Base-by-base conservation (phyloP, 2,329 filamentous ascomycete genomes). In the Verruconis gallopava region DNA sequence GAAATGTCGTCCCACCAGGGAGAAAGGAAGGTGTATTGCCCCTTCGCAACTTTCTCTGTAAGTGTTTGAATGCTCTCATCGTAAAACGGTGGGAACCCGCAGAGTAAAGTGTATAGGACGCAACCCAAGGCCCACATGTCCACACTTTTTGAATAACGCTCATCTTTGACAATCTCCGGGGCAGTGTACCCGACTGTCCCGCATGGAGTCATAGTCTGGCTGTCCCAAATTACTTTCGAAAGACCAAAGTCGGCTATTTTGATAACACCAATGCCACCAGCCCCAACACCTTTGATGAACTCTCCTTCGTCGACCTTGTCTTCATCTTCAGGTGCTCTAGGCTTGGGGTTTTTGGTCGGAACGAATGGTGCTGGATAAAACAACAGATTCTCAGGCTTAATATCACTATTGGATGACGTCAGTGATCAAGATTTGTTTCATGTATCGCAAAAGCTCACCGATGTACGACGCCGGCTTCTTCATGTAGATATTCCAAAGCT, bases 1-100 rank as follows among this genome's bases (percentile, higher is more conserved):
- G 89, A 95, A 47, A 98, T 96, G 45, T 95, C 88, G 51, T 98
- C 91, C 91, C 91, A 98, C 91, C 91, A 98, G 0, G 91, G 91
- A 2, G 89, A 96, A 34, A 98, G 66, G 67, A 98, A 98, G 0
- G 91, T 96, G 60, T 91, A 98, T 64, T 96, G 86, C 38, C 91
- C 91, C 54, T 84, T 81, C 21, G 91, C 91, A 14, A 98, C 91
- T 69, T 98, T 98, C 58, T 98, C 89, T 1, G 91, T 96, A 46
- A 98, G 74, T 1, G 93, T 81, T 56, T 94, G 86, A 51, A 98
- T 96, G 55, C 85, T 94, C 65, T 98, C 91, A 52, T 98, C 91
- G 61, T 98, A 94, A 63, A 98, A 98, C 2, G 91, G 91, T 6
- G 91, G 91, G 66, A 98, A 98, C 12, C 91, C 91, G 53, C 91